phyloP scores from a whole-genome alignment of 2,329 filamentous ascomycete species.

The Botryosphaeria dothidea region DNA sequence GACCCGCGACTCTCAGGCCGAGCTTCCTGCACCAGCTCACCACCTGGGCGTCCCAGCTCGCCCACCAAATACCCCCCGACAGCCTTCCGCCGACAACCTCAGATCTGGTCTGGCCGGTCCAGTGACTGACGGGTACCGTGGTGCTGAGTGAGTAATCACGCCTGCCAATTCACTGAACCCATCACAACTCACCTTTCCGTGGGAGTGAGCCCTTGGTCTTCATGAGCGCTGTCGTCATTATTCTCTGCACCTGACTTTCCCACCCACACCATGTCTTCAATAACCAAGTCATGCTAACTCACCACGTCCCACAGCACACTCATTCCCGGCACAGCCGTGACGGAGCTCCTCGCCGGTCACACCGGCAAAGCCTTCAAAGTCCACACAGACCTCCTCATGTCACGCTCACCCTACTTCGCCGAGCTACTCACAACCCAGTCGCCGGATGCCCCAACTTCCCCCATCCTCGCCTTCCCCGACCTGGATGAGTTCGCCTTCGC shows the following conservation, averaged over 20 bases:
- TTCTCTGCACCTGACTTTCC: neutral
- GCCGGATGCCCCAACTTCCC: conserved; percentile 9
- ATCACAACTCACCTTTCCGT: neutral
- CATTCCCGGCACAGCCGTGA: conserved; percentile 12
- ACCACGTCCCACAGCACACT: neutral
- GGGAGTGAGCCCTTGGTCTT: neutral
- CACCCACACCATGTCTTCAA: no score
- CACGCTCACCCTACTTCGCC: conserved; percentile 30
- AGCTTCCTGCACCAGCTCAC: conserved; percentile 1
- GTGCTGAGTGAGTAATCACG: conserved; percentile 7
- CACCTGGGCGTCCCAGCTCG: neutral
- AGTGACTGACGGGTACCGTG: neutral
- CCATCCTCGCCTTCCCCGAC: conserved; percentile 27
- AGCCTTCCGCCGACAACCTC: conserved; percentile 4
- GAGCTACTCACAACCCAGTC: conserved; percentile 19
- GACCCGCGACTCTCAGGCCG: conserved; percentile 12
- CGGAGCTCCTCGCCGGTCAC: conserved; percentile 27
- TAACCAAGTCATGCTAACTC: neutral
- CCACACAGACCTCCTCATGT: conserved; percentile 26
- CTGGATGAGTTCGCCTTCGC: conserved; percentile 32
- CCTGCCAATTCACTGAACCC: neutral
- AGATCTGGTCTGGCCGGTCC: conserved; percentile 12
- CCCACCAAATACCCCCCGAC: conserved; percentile 12
- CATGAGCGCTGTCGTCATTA: neutral
- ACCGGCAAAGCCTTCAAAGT: conserved; percentile 29